phyloP scores from a whole-genome alignment of 2,329 filamentous ascomycete species.

The Cytospora schulzeri region DNA sequence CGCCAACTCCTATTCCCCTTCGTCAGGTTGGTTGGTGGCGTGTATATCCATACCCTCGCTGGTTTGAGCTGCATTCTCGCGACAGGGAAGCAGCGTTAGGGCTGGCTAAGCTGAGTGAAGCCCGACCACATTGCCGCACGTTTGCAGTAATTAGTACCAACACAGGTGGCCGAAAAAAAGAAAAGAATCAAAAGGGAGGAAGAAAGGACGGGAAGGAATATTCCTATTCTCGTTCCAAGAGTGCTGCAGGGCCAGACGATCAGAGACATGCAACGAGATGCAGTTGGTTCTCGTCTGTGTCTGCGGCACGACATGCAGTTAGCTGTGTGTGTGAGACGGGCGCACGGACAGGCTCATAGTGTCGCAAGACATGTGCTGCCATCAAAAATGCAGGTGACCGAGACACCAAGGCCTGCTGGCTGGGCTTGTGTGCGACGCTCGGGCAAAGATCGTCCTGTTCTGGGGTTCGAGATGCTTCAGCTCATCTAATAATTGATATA shows the following conservation, averaged over 20 bases:
- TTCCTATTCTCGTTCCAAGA: neutral
- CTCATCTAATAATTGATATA: neutral
- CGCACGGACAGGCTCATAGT: slow-evolving; percentile 7
- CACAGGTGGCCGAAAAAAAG: neutral
- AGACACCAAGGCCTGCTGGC: slow-evolving; percentile 16
- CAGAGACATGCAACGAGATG: slow-evolving; percentile 1
- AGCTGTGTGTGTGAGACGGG: neutral
- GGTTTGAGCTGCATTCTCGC: neutral
- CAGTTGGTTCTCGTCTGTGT: slow-evolving; percentile 9
- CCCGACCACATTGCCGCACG: neutral
- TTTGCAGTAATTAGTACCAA: neutral
- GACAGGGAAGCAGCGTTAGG: slow-evolving; percentile 4
- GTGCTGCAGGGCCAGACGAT: neutral
- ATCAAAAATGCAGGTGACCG: slow-evolving; percentile 12
- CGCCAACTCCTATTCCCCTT: neutral
- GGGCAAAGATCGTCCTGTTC: neutral
- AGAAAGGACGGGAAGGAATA: neutral
- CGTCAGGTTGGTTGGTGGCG: neutral
- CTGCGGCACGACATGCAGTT: slow-evolving; percentile 4
- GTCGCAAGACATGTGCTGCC: slow-evolving; percentile 14
- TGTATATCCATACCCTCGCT: neutral
- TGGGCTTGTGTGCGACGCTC: slow-evolving; percentile 1
- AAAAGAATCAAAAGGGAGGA: neutral
- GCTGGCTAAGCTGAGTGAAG: neutral
- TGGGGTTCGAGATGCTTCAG: neutral